A percentile compares a stretch with the other conserved stretches of the same genome.
Conservation (phyloP, 768 basidiomycete species). For the Termitomyces sp. region DNA sequence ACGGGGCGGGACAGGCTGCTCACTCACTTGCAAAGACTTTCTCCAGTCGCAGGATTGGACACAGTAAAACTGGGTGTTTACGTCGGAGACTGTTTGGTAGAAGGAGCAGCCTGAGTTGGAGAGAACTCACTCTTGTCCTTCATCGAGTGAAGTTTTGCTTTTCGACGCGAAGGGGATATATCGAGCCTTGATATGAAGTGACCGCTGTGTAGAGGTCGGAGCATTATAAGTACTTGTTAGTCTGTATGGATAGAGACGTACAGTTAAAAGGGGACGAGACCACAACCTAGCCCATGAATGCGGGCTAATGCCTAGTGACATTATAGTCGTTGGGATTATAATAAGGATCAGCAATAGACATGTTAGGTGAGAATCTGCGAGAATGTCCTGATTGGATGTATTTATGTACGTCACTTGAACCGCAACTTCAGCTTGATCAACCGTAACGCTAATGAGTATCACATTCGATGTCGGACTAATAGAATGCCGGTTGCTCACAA, state of each 20-base stretch:
- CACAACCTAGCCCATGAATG: neutral
- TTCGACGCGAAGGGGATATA: constrained; percentile 7
- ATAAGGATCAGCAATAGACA: neutral
- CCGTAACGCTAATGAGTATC: too few relatives aligned
- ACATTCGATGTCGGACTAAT: too few relatives aligned
- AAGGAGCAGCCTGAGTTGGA: neutral
- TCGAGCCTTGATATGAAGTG: constrained; percentile 12
- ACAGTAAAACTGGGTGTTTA: constrained; percentile 43
- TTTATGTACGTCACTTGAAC: too few relatives aligned
- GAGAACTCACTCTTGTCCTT: constrained; percentile 20
- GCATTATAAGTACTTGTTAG: too few relatives aligned
- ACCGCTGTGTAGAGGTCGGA: constrained; percentile 4
- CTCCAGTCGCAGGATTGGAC: constrained; percentile 66
- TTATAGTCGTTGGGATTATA: neutral
- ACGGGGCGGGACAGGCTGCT: neutral
- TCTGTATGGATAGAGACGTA: neutral
- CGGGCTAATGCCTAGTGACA: neutral
- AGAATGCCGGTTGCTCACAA: too few relatives aligned
- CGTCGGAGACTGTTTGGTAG: neutral
- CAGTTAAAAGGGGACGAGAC: neutral
- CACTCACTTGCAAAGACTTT: constrained; percentile 54
- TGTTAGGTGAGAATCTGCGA: too few relatives aligned
- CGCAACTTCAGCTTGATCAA: too few relatives aligned
- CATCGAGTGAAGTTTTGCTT: neutral
- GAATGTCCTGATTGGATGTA: too few relatives aligned